Evolutionary conservation across 108 stramenopile species (phyloP), one percentile per base, ranked within the genome.

Genomic region (Conticribra guillardii): DNA sequence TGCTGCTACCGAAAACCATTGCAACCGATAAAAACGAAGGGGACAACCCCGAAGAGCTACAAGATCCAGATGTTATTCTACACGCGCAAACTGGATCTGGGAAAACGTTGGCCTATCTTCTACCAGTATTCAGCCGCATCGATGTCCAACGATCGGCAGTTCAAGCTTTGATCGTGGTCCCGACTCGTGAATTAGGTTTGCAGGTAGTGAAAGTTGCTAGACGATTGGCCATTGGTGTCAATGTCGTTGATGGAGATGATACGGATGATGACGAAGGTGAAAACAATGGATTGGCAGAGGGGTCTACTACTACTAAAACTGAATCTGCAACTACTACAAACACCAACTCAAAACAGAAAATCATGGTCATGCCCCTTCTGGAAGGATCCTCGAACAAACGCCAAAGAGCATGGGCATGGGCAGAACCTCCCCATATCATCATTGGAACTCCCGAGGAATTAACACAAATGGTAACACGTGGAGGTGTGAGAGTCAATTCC

Each of bases 331-430:
- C 27, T 1, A 16, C 15, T 17, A 2, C 55, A 56, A 51, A 51
- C 29, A 41, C 23, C 26, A n/a, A 34, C 0, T 3, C 16, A 5
- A 61, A 61, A 59, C 47, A 65, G 22, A 81, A 84, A 49, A 90
- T 98, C 15, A 81, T 92, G 78, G 82, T 98, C 79, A 98, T 98
- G 97, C 86, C 84, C 50, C 65, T 96, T 19, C 86, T 98, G 4
- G 91, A 97, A 62, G 97, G 97, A 15, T 96, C 95, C 34, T 74
- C 82, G 56, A 80, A 88, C 32, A 67, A 74, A 34, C 64, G 95
- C 23, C 91, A 97, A 80, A 69, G 92, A 41, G 93, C 92, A 0
- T 98, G 97, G 97, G 96, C 96, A 18, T 89, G 91, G 92, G 93
- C 97, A 3, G 50, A 94, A 49, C 88, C 88, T 21, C 88, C 88